Evolutionary conservation across 2,329 filamentous ascomycete genomes (phyloP).

Genomic region (Aureobasidium leucospermi): DNA sequence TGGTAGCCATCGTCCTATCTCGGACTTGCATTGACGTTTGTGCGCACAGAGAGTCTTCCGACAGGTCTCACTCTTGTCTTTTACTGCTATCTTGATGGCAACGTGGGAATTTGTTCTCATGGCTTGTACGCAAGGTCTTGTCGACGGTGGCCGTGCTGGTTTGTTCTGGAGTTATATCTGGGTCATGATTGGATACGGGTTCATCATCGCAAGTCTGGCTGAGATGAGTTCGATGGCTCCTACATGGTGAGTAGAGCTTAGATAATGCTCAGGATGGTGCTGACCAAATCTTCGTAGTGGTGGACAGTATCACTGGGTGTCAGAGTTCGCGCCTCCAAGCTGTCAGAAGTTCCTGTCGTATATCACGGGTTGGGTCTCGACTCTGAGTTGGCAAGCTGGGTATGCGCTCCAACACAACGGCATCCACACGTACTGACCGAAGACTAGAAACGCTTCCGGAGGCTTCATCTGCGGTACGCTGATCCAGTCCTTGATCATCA

Average conservation of each 20-base stretch:
- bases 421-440: background rate
- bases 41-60: slow-evolving; percentile 37
- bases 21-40: background rate
- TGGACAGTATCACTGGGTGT: slow-evolving; percentile 26
- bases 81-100: slow-evolving; percentile 43
- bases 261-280: background rate
- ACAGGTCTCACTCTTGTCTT: slow-evolving; percentile 43
- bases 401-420: background rate
- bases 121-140: slow-evolving; percentile 23
- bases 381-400: slow-evolving; percentile 44
- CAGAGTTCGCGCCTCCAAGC: slow-evolving; percentile 23
- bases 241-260: background rate
- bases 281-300: slow-evolving; percentile 17
- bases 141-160: slow-evolving; percentile 22
- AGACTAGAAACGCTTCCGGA: slow-evolving; percentile 33
- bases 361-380: slow-evolving; percentile 42
- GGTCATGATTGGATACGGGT: slow-evolving; percentile 20
- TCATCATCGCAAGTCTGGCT: slow-evolving; percentile 22
- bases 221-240: slow-evolving; percentile 31
- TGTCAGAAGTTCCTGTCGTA: slow-evolving; percentile 40
- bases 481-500: slow-evolving; percentile 38
- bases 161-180: slow-evolving; percentile 23
- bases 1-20: too few species aligned
- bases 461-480: slow-evolving; percentile 42
- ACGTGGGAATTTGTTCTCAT: slow-evolving; percentile 46